Base-by-base conservation (phyloP, 176 grass and related monocot species). In the Triticum timopheevii region DNA sequence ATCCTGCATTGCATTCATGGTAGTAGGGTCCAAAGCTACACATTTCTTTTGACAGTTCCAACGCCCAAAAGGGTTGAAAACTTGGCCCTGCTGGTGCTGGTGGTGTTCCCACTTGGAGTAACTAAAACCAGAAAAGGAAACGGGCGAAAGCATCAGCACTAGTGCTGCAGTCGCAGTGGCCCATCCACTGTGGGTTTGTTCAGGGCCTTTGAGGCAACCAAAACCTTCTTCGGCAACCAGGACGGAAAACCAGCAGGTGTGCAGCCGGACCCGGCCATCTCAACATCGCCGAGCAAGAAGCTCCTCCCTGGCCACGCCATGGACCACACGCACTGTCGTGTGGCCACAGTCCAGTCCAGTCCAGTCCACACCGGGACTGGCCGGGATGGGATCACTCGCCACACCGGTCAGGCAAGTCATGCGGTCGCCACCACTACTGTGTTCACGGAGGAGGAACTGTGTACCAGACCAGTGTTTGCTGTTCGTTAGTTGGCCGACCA, bases 401-500 rank as follows among this genome's bases (percentile, higher is more conserved):
- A 15, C 13, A 49, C 45, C 45, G 45, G 45, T 49, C 45, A 49
- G 11, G 45, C 42, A 35, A 35, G 34, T 35, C 34, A 5, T 35
- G 34, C 34, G 34, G 34, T 35, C 34, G 5, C 34, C 34, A 27
- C 36, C 44, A 19, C 50, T 2, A 19, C 50, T 1, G 50, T 76
- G 19, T n/a, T 79, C 66, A 0, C 25, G 61, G n/a, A 61, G 61
- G n/a, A 61, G 11, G 71, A 17, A 27, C 27, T 5, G 42, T 30
- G 24, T 2, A 0, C 8, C 19, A 59, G 56, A 0, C 8, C 19
- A 59, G 56, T 3, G 20, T 1, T 0, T 22, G 47, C 1, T 65
- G 61, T 33, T 75, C 33, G 16, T 82, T 69, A 10, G 47, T 59
- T 88, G 47, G 86, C 61, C 58, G 52, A 39, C 76, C 78, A 88